phyloP scores from a whole-genome alignment of 495 filamentous ascomycete species.

The Articulospora tetracladia region DNA sequence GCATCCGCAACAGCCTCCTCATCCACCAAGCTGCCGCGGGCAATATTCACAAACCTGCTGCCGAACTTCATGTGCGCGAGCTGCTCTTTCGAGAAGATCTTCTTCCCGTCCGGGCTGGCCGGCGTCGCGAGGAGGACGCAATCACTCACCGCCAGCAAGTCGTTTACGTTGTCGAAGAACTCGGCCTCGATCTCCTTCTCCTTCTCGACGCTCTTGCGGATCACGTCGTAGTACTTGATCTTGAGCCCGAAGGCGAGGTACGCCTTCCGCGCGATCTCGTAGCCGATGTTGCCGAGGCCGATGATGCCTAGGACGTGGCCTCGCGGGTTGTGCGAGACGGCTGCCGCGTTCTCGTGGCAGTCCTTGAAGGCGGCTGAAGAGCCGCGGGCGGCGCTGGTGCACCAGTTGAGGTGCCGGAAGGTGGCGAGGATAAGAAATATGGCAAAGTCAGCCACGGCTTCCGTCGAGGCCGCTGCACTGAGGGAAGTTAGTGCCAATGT shows the following conservation, averaged over 20 bases:
- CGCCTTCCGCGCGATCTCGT: constrained; percentile 60
- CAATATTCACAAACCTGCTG: constrained; percentile 65
- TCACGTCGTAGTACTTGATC: constrained; percentile 63
- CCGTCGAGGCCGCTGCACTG: constrained; percentile 53
- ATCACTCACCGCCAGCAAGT: constrained; percentile 52
- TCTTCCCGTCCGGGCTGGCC: constrained; percentile 48
- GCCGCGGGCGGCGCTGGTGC: constrained; percentile 42
- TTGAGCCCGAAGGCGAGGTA: constrained; percentile 60
- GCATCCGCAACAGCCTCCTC: constrained; percentile 63
- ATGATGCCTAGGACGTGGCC: constrained; percentile 50
- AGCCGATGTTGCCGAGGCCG: constrained; percentile 62
- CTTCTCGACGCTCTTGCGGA: constrained; percentile 43
- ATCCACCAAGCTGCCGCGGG: constrained; percentile 63
- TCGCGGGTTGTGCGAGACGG: constrained; percentile 46
- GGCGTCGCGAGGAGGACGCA: constrained; percentile 68
- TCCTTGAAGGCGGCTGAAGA: constrained; percentile 37
- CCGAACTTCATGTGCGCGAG: constrained; percentile 52
- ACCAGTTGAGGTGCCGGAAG: constrained; percentile 55
- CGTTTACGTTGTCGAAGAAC: constrained; percentile 48
- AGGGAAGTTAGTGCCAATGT: constrained; percentile 2
- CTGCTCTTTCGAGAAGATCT: constrained; percentile 47
- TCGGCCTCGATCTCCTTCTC: constrained; percentile 43
- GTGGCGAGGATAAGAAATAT: constrained; percentile 52
- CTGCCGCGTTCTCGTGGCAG: constrained; percentile 51
- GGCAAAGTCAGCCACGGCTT: constrained; percentile 54